Conservation (phyloP, 345 rosid species). For the Syzygium jambos region DNA sequence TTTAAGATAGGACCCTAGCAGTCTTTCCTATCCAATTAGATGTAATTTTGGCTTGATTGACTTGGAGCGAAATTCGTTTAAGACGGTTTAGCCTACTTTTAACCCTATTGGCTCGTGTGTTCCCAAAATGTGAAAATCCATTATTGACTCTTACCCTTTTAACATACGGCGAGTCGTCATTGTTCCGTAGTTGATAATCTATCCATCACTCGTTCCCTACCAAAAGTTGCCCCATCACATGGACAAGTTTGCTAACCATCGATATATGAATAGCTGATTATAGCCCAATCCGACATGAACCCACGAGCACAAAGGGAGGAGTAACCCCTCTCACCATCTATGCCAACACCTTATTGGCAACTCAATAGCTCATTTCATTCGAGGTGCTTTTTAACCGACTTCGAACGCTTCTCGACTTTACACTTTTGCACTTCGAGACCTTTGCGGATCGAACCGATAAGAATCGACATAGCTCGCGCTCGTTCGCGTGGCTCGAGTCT, state of each 20-base stretch:
- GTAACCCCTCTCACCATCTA: background rate
- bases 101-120: background rate
- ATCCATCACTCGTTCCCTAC: background rate
- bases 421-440: background rate
- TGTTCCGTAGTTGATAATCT: background rate
- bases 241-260: background rate
- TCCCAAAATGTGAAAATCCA: background rate
- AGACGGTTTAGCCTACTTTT: background rate
- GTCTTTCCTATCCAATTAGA: fast-evolving
- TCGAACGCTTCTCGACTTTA: background rate
- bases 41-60: background rate
- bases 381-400: background rate
- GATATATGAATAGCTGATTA: background rate
- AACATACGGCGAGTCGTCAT: fast-evolving
- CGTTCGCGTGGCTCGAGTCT: background rate
- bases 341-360: background rate
- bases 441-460: too few species aligned
- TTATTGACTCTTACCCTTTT: background rate
- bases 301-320: background rate
- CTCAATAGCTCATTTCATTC: background rate
- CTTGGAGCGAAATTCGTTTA: background rate
- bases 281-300: fast-evolving
- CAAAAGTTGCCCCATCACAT: background rate
- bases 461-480: too few species aligned
- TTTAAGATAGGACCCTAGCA: background rate